Evolutionary conservation across 441 rosid genomes (phyloP), one percentile per base, ranked within the genome.

Genomic region (Populus trichocarpa): DNA sequence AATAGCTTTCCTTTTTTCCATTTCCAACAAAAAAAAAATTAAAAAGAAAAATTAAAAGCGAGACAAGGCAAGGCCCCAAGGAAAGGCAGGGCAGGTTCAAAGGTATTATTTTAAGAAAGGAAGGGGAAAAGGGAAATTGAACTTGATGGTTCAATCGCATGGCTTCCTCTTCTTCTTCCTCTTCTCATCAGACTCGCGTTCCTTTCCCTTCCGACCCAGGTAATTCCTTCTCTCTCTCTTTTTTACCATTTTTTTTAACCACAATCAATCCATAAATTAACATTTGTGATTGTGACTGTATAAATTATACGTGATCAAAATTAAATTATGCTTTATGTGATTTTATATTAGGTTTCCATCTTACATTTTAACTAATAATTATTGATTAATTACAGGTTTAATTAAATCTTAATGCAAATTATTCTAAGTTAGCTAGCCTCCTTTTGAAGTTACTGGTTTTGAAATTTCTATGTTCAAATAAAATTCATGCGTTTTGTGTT

Each of bases 151-250:
- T 77, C 77, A 84, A 81, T 85, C 84, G 73, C 80, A 92, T 92
- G 94, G 92, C 89, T n/a, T 87, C 93, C 70, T 84, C 90, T 78
- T 81, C 89, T 81, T 33, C 35, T 33, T 84, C 50, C 14, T 84
- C 89, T 79, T 73, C 95, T 72, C 85, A 81, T 82, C 85, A 76
- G 65, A 78, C 88, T 22, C 85, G 81, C 83, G 85, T 85, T 77
- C 92, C 93, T 83, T 81, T 86, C 67, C 83, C 90, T 75, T 81
- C 91, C 6, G 88, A 87, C 57, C 83, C 88, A 36, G 90, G 90
- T 89, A 75, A 71, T 72, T 80, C 69, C 22, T 8, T 65, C 14
- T 61, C n/a, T 28, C 40, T 1, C 11, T 36, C 53, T 69, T 28
- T 23, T 66, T 23, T 5, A 28, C 8, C 28, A 25, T 68, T 12